A percentile compares a stretch with the other conserved stretches of the same genome.
Conservation (phyloP, 2,329 filamentous ascomycete species). For the Pseudofabraea citricarpa region DNA sequence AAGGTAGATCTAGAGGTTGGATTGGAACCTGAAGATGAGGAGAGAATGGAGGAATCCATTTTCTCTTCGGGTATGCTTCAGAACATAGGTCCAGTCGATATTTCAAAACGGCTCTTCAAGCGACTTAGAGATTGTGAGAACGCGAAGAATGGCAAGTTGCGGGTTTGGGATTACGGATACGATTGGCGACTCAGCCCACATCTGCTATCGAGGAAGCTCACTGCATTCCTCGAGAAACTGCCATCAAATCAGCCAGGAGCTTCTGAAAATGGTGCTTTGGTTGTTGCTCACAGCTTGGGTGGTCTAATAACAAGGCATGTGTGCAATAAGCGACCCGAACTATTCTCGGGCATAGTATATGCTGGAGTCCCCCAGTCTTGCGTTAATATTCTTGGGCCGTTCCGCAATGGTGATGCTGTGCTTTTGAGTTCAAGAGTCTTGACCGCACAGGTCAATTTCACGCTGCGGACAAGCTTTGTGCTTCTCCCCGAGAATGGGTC, state of each 20-base stretch:
- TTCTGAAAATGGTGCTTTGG: conserved; percentile 63
- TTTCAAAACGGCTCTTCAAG: conserved; percentile 77
- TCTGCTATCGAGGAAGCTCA: conserved; percentile 66
- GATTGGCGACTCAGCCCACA: conserved; percentile 89
- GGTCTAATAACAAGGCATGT: conserved; percentile 85
- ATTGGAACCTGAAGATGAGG: conserved; percentile 75
- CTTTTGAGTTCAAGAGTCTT: conserved; percentile 84
- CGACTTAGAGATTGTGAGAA: conserved; percentile 72
- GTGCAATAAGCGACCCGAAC: conserved; percentile 77
- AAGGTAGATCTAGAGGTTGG: conserved; percentile 91
- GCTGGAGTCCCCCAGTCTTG: conserved; percentile 81
- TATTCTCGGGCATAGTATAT: conserved; percentile 83
- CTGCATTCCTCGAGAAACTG: conserved; percentile 66
- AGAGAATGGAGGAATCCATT: conserved; percentile 76
- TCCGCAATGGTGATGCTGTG: conserved; percentile 90
- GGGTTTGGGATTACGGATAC: conserved; percentile 88
- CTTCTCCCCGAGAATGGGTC: conserved; percentile 82
- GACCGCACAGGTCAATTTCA: conserved; percentile 91
- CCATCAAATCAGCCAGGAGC: conserved; percentile 63
- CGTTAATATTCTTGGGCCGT: conserved; percentile 84
- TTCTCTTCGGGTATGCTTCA: conserved; percentile 85
- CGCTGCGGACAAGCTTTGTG: conserved; percentile 78
- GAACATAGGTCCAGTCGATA: conserved; percentile 87
- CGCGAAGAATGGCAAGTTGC: conserved; percentile 61
- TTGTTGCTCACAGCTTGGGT: conserved; percentile 83